These are phyloP conservation scores for Carex parvula DNA, from an alignment of 176 grass and related monocot species.

Conservation along the genomic window DNA sequence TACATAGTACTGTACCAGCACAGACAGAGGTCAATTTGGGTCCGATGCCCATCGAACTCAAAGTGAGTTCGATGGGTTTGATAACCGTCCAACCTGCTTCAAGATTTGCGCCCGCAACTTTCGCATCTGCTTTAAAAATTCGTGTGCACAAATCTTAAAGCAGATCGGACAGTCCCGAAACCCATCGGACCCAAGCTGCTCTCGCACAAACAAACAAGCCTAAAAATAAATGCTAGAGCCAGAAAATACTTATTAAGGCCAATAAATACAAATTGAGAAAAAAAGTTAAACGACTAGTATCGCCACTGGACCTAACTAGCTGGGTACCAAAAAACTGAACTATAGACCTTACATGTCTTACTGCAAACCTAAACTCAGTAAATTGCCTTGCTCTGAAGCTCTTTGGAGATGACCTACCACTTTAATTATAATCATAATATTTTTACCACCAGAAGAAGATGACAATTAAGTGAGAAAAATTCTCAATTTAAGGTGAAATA, in stretches of 20 bases:
- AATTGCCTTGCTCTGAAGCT: slow-evolving; percentile 53
- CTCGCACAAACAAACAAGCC: not conserved
- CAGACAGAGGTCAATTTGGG: too few relatives aligned
- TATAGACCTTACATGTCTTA: slow-evolving; percentile 41
- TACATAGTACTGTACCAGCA: not conserved
- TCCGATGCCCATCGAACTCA: too few relatives aligned
- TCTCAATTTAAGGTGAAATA: too few relatives aligned
- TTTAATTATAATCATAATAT: slow-evolving; percentile 51
- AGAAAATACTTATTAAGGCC: not conserved
- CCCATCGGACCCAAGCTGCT: too few relatives aligned
- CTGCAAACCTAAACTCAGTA: slow-evolving; percentile 61
- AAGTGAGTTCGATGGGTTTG: too few relatives aligned
- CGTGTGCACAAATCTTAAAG: too few relatives aligned
- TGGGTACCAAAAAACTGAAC: not conserved
- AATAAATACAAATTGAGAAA: not conserved
- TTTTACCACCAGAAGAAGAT: too few relatives aligned
- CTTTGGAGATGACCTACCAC: slow-evolving; percentile 40
- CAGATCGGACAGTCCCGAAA: too few relatives aligned
- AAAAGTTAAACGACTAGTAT: not conserved
- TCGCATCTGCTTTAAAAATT: too few relatives aligned
- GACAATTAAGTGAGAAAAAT: too few relatives aligned
- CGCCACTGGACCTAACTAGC: not conserved
- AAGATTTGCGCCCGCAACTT: too few relatives aligned
- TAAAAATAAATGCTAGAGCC: not conserved
- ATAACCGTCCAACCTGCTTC: too few relatives aligned